These are phyloP conservation scores for Pseudogymnoascus sp. DNA, from an alignment of 2,329 filamentous ascomycete species.

Conservation along the genomic window DNA sequence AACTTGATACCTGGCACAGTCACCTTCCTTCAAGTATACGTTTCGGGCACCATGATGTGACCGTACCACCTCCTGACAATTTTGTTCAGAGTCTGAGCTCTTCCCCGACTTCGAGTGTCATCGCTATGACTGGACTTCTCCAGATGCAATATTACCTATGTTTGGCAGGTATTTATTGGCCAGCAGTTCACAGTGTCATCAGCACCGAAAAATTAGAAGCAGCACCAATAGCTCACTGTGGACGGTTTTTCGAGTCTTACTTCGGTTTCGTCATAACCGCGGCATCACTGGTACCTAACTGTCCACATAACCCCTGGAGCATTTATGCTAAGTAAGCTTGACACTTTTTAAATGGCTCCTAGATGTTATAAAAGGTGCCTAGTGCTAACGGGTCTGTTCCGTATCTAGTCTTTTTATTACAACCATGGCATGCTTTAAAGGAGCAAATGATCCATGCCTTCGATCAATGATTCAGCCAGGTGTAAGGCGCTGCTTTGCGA, in stretches of 20 bases:
- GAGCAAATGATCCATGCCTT: background rate
- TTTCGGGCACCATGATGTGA: slow-evolving; percentile 19
- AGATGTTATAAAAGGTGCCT: background rate
- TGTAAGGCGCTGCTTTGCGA: background rate
- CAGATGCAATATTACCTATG: slow-evolving; percentile 27
- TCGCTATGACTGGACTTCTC: slow-evolving; percentile 14
- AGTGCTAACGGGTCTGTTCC: background rate
- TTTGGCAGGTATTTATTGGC: slow-evolving; percentile 28
- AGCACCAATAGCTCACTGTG: slow-evolving; percentile 10
- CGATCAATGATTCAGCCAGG: background rate
- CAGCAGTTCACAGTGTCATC: slow-evolving; percentile 21
- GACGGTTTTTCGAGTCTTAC: slow-evolving; percentile 16
- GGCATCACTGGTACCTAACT: background rate
- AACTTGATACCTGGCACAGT: slow-evolving; percentile 32
- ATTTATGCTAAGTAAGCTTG: background rate
- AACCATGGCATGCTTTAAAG: slow-evolving; percentile 5
- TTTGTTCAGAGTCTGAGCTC: background rate
- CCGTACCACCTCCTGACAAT: background rate
- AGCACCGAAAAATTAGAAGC: slow-evolving; percentile 1
- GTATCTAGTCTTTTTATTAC: background rate
- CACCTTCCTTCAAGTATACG: slow-evolving; percentile 27
- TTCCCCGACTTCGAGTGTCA: slow-evolving; percentile 5
- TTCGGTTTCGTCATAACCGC: background rate
- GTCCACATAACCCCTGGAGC: background rate
- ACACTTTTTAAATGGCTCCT: background rate